Evolutionary conservation across 2,329 filamentous ascomycete species (phyloP).

Genomic region (Lasiodiplodia theobromae): DNA sequence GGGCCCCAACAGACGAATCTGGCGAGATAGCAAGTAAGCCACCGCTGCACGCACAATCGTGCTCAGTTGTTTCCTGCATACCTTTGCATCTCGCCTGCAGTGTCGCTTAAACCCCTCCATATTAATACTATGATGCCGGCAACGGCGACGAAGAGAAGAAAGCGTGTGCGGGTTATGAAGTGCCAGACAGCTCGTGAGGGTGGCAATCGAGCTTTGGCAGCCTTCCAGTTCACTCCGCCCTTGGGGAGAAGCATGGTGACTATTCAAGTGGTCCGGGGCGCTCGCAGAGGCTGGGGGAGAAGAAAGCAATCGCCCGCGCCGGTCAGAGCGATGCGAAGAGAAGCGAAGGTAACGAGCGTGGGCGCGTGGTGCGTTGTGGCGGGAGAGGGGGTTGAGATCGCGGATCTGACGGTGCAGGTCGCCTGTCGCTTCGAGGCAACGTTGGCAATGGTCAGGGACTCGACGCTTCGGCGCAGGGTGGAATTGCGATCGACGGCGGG

Average conservation of each 20-base stretch:
- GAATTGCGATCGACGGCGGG: conserved; percentile 23
- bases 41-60: neutral
- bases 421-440: conserved; percentile 11
- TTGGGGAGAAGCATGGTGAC: conserved; percentile 83
- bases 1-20: conserved; percentile 99
- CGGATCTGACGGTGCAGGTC: conserved; percentile 12
- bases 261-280: conserved; percentile 19
- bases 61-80: conserved; percentile 54
- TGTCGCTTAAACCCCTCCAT: conserved; percentile 85
- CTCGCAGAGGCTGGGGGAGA: conserved; percentile 22
- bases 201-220: conserved; percentile 79
- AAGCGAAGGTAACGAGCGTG: conserved; percentile 29
- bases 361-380: conserved; percentile 23
- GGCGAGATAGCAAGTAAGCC: conserved; percentile 28
- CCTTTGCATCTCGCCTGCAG: conserved; percentile 90
- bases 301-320: conserved; percentile 34
- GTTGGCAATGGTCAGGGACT: conserved; percentile 23
- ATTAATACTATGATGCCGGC: conserved; percentile 76
- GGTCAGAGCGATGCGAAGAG: conserved; percentile 32
- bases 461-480: neutral
- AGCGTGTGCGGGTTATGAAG: conserved; percentile 77
- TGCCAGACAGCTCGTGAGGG: conserved; percentile 70
- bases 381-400: conserved; percentile 19
- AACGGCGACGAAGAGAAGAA: conserved; percentile 76
- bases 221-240: conserved; percentile 91